Evolutionary conservation across 208 protist genomes (phyloP).

Genomic region (Porcisia hertigi): DNA sequence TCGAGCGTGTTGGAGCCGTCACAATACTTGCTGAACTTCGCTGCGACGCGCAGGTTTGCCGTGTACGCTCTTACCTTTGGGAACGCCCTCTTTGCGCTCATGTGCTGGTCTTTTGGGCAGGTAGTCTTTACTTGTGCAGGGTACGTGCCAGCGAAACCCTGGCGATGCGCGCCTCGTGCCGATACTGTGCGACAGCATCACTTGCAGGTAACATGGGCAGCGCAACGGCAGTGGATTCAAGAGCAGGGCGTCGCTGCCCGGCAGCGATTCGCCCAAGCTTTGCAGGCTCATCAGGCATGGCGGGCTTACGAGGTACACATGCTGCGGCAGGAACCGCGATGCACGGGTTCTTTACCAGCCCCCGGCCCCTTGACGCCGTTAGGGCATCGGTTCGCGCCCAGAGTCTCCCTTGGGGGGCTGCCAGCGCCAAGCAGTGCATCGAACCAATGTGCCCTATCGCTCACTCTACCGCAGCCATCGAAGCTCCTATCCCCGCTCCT

Average conservation of each 20-base stretch:
- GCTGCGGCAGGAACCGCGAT: neutral
- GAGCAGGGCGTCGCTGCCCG: neutral
- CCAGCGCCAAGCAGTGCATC: neutral
- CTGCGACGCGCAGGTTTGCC: constrained; percentile 4
- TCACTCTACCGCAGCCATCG: neutral
- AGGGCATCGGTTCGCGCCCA: neutral
- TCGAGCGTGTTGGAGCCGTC: neutral
- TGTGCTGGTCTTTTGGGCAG: constrained; percentile 18
- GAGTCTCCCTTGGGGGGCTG: neutral
- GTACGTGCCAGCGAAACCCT: constrained; percentile 32
- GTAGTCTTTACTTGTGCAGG: constrained; percentile 32
- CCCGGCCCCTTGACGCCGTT: neutral
- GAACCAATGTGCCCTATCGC: neutral
- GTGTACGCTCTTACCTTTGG: constrained; percentile 6
- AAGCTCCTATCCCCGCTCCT: neutral
- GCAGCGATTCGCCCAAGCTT: neutral
- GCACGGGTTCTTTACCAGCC: neutral
- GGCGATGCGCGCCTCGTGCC: constrained; percentile 16
- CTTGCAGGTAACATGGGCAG: constrained; percentile 5
- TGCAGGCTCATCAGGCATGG: neutral
- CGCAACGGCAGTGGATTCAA: constrained; percentile 1
- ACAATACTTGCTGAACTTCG: constrained; percentile 4
- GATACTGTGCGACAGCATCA: constrained; percentile 12
- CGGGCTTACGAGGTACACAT: neutral
- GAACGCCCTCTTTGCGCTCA: constrained; percentile 9